These are phyloP conservation scores for Kwoniella shivajii DNA, from an alignment of 1,284 basidiomycete genomes.

Conservation along the genomic window DNA sequence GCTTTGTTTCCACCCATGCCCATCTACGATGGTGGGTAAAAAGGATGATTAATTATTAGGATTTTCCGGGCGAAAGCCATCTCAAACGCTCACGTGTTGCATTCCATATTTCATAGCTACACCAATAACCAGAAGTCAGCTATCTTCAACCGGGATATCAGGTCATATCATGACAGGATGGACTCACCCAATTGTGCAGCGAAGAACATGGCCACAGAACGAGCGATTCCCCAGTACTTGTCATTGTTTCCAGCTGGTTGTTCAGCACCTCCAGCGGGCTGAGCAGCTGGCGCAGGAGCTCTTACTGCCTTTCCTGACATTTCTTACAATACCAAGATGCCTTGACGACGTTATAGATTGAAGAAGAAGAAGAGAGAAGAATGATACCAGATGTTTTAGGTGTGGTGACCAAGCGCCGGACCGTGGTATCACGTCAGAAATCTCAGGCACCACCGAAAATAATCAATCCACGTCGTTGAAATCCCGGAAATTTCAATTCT, in stretches of 20 bases:
- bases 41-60: too few species aligned
- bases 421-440: too few species aligned
- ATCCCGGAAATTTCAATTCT: too few species aligned
- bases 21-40: conserved; percentile 10
- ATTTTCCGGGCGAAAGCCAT: too few species aligned
- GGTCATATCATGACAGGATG: not conserved
- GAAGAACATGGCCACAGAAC: conserved; percentile 38
- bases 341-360: not conserved
- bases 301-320: conserved; percentile 17
- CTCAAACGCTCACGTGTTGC: conserved; percentile 37
- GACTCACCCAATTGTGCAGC: conserved; percentile 43
- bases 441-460: too few species aligned
- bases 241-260: conserved; percentile 15
- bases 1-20: conserved; percentile 17
- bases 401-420: not conserved
- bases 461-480: too few species aligned
- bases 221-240: conserved; percentile 24
- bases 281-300: conserved; percentile 14
- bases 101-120: conserved; percentile 47
- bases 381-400: not conserved
- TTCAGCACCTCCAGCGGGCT: conserved; percentile 13
- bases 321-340: not conserved
- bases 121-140: not conserved
- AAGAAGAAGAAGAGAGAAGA: not conserved
- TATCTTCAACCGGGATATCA: too few species aligned